Percentiles rank a stretch among this genome's conserved stretches.
Evolutionary conservation across 2,329 filamentous ascomycete species (phyloP).

Genomic region (Neoascochyta sp.): DNA sequence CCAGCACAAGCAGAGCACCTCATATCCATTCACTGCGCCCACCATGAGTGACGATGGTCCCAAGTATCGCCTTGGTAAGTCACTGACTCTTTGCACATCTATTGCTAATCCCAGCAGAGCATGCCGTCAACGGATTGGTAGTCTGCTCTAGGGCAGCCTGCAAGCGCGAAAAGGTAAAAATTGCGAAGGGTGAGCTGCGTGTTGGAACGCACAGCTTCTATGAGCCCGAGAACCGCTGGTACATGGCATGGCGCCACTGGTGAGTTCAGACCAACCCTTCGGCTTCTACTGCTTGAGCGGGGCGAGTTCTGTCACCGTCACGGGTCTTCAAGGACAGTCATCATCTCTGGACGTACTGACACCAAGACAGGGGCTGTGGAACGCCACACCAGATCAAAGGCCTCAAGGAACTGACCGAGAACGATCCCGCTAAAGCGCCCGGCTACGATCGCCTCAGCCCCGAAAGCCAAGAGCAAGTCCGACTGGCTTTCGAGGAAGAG

Average conservation of each 20-base stretch:
- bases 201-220: slow-evolving; percentile 63
- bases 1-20: too few species aligned
- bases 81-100: neutral
- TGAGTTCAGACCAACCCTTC: too few species aligned
- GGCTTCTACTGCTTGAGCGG: too few species aligned
- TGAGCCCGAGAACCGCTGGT: slow-evolving; percentile 56
- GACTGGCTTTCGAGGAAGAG: slow-evolving; percentile 65
- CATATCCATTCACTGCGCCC: too few species aligned
- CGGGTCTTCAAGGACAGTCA: neutral
- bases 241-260: slow-evolving; percentile 73
- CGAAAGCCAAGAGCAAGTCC: slow-evolving; percentile 69
- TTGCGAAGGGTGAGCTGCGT: slow-evolving; percentile 73
- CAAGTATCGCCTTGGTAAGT: slow-evolving; percentile 15
- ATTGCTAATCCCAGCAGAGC: slow-evolving; percentile 6
- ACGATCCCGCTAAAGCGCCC: slow-evolving; percentile 64
- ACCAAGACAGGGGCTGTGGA: slow-evolving; percentile 68
- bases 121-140: slow-evolving; percentile 5
- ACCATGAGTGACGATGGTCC: slow-evolving; percentile 9
- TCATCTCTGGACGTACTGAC: too few species aligned
- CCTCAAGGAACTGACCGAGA: slow-evolving; percentile 54
- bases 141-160: slow-evolving; percentile 67
- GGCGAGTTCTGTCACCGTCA: too few species aligned
- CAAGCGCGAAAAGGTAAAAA: slow-evolving; percentile 57
- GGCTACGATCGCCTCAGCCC: slow-evolving; percentile 70
- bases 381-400: slow-evolving; percentile 69